Evolutionary conservation across 345 rosid species (phyloP), one percentile per base, ranked within the genome.

Genomic region (Eucalyptus rudis): DNA sequence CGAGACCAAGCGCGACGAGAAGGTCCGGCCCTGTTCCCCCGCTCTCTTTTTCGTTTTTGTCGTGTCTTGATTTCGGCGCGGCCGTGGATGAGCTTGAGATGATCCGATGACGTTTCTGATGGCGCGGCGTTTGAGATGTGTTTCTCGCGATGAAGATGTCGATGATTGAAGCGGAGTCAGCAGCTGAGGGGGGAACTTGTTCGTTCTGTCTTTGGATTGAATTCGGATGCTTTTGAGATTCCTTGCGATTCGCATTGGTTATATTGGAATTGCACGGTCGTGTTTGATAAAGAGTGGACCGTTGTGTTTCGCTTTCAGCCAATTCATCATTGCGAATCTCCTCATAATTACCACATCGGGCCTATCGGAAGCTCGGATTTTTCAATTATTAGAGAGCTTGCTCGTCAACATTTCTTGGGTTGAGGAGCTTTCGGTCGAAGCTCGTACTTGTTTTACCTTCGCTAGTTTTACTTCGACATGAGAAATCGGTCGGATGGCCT

Each of bases 1-100:
- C 8, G 97, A 95, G 87, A 89, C 93, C 88, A 95, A 95, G 90
- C 96, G 96, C 59, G 95, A 95, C 40, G 97, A 95, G 88, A 95
- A 94, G 97, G 97, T 93, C 49, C 19, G 59, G 20, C 49, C 40
- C 7, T 29, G 59, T 80, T 88, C 10, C 31, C 19, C 31, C 36
- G 20, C 31, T 54, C 31, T 64, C 8, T 52, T 14, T 50, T 25
- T 16, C 7, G 7, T 6, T 62, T 19, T 5, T 3, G 27, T 40
- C 47, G 8, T 76, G 56, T 52, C 56, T 22, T 76, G 43, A 76
- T 76, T 36, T 76, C 27, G 47, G 47, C 40, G 40, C 27, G 83
- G 83, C 12, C 27, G 83, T 71, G 45, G 22, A 19, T 36, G 83
- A 40, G 16, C 47, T 76, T 13, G 62, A 76, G 45, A 36, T 36